phyloP scores from a whole-genome alignment of 1,284 basidiomycete species.

The Microbotryum silenes-acaulis region DNA sequence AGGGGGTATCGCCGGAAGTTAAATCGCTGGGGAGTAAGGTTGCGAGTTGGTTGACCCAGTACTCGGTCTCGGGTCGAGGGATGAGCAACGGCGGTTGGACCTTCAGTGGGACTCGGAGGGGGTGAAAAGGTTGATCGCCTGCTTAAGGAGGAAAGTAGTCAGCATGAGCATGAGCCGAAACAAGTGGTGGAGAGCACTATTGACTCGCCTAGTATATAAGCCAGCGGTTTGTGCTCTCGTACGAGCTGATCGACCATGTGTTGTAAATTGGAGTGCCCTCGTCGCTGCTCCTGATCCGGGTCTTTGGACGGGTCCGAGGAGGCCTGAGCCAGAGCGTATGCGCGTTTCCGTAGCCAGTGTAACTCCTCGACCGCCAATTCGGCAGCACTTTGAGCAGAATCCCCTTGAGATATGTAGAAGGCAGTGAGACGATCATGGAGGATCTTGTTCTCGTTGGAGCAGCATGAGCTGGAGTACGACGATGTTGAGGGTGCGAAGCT shows the following conservation, averaged over 20 bases:
- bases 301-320: neutral
- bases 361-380: constrained; percentile 11
- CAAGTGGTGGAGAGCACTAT: neutral
- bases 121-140: constrained; percentile 84
- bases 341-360: constrained; percentile 4
- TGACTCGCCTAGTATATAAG: constrained; percentile 73
- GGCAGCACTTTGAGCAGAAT: neutral
- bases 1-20: neutral
- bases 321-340: neutral
- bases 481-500: no score
- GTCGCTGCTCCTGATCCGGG: neutral
- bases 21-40: constrained; percentile 12
- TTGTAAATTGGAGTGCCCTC: neutral
- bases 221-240: constrained; percentile 65
- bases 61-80: constrained; percentile 83
- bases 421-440: no score
- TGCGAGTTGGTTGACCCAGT: constrained; percentile 49
- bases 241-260: constrained; percentile 24
- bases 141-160: constrained; percentile 17
- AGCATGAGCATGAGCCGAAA: constrained; percentile 7
- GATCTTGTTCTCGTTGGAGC: no score
- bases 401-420: constrained; percentile 5
- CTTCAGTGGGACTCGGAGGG: constrained; percentile 53
- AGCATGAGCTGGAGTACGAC: no score
- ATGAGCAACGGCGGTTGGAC: constrained; percentile 72